Evolutionary conservation across 1,139 yeast species (phyloP), one percentile per base, ranked within the genome.

Genomic region (Ashbya aceris): DNA sequence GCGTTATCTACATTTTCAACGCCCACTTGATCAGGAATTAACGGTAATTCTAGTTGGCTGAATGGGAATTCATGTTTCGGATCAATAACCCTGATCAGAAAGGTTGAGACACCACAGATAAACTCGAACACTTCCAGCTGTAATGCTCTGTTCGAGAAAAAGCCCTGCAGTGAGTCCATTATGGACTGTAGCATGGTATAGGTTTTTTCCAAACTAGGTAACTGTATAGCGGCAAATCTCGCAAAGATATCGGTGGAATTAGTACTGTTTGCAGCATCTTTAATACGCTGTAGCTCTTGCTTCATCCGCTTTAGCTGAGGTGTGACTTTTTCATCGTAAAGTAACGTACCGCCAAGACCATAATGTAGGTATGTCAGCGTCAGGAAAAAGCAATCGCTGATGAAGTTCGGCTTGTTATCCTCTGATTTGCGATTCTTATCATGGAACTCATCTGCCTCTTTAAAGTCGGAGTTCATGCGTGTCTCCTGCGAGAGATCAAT

Each of bases 361-460:
- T 83, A 93, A 52, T 91, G 89, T 43, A 86, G 66, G 59, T 82
- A 87, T 0, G 95, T 78, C 40, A 83, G 68, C 8, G 93, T 77
- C 45, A 91, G 63, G 57, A 73, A 91, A 62, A 87, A 93, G 54
- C 95, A 82, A 52, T 89, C 91, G 4, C 95, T 79, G 12, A 93
- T 83, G 59, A 91, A 91, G 54, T 91, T 91, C 5, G 85, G 65
- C 28, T 63, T 56, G 26, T 47, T 47, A 8, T 52, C 52, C 2
- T 61, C 65, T 1, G 54, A 58, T 3, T 58, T 54, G 28, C 62
- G 61, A 40, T 58, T 58, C 11, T 60, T 49, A 29, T 68, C 62
- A 52, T 72, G 76, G 54, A 72, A 79, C 41, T 75, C 77, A 35
- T 71, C 71, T 1, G 86, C 80, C 52, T 85, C 93, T 46, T 73